phyloP scores from a whole-genome alignment of 2,329 filamentous ascomycete genomes.

The Trichoderma guizhouense region DNA sequence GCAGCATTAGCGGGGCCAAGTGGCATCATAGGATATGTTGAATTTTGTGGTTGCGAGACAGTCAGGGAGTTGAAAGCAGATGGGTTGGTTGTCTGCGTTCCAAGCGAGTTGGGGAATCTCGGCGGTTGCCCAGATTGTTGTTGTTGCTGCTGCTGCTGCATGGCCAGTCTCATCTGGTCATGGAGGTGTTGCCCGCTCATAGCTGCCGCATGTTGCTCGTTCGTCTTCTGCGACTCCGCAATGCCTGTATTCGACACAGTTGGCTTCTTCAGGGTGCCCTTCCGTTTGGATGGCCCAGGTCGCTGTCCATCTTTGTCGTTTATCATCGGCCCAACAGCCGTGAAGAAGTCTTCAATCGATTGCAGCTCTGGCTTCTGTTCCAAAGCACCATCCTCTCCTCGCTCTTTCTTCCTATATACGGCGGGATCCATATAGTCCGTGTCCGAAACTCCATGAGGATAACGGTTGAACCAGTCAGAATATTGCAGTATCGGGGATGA shows the following conservation, averaged over 20 bases:
- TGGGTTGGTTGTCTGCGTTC: constrained; percentile 40
- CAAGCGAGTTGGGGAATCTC: constrained; percentile 42
- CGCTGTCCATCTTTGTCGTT: constrained; percentile 35
- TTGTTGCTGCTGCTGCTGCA: constrained; percentile 23
- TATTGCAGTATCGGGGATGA: constrained; percentile 80
- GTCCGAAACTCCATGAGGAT: constrained; percentile 85
- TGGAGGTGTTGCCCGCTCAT: background rate
- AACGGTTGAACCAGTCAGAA: constrained; percentile 94
- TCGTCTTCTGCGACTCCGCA: constrained; percentile 7
- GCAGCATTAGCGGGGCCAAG: constrained; percentile 49
- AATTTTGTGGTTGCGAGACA: constrained; percentile 40
- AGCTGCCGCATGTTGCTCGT: background rate
- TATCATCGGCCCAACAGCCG: constrained; percentile 67
- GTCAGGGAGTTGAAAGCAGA: constrained; percentile 40
- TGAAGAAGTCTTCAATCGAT: constrained; percentile 92
- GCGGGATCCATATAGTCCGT: constrained; percentile 78
- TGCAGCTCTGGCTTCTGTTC: constrained; percentile 88
- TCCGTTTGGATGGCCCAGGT: constrained; percentile 33
- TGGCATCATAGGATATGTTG: constrained; percentile 47
- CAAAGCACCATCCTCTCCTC: constrained; percentile 80
- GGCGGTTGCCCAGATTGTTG: constrained; percentile 27
- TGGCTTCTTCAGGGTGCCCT: constrained; percentile 38
- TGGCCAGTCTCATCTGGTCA: constrained; percentile 11
- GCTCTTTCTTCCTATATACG: constrained; percentile 65
- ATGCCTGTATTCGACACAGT: constrained; percentile 15